phyloP scores from a whole-genome alignment of 768 basidiomycete species.

The Calvatia gigantea region DNA sequence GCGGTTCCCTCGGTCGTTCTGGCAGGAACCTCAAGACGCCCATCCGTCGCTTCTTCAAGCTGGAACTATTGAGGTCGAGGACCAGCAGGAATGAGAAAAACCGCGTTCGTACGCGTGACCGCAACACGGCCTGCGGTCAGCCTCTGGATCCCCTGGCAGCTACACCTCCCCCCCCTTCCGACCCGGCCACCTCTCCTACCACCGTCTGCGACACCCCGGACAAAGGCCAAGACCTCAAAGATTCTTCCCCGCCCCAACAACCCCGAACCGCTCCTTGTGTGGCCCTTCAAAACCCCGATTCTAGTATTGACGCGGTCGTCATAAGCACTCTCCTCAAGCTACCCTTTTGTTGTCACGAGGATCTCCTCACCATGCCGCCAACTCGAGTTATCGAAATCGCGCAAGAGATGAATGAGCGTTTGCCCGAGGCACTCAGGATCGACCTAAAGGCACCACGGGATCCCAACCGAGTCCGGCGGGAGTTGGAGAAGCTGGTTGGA shows the following conservation, averaged over 20 bases:
- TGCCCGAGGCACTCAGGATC: conserved; percentile 52
- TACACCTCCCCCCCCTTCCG: conserved; percentile 2
- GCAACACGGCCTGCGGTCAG: conserved; percentile 7
- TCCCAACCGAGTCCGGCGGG: conserved; percentile 43
- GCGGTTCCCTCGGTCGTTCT: neutral
- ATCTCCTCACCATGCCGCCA: conserved; percentile 62
- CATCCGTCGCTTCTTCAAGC: conserved; percentile 38
- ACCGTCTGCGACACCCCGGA: conserved; percentile 1
- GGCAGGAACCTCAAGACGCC: conserved; percentile 21
- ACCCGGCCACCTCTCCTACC: neutral
- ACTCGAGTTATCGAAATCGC: conserved; percentile 52
- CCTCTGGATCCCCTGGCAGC: neutral
- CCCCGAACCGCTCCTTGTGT: conserved; percentile 26
- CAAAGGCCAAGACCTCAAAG: neutral
- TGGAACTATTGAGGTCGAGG: conserved; percentile 28
- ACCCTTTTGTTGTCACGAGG: conserved; percentile 75
- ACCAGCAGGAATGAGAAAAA: conserved; percentile 23
- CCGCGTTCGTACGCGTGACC: conserved; percentile 16
- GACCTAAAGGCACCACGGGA: conserved; percentile 26
- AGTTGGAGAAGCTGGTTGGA: conserved; percentile 62
- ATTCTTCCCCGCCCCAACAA: neutral
- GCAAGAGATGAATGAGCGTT: conserved; percentile 46
- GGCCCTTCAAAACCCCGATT: conserved; percentile 61
- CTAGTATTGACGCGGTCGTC: conserved; percentile 48
- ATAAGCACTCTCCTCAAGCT: conserved; percentile 56